Conservation (phyloP, 495 filamentous ascomycete species). For the Penicillium atrosanguineum region DNA sequence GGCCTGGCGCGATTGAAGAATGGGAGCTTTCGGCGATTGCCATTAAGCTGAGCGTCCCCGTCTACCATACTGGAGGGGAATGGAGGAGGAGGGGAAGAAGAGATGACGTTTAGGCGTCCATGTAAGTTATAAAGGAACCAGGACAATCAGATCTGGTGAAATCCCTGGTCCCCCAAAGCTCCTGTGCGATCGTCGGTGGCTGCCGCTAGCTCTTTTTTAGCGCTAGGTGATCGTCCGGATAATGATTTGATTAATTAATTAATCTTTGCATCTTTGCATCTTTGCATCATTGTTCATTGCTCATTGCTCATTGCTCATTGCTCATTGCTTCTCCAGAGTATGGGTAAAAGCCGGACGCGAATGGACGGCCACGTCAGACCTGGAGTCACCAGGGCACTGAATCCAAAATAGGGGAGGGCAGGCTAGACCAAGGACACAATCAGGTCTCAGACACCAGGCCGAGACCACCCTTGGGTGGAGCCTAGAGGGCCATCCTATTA, state of each 20-base stretch:
- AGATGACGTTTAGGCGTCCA: slow-evolving; percentile 12
- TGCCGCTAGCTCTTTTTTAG: slow-evolving; percentile 5
- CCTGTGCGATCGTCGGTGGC: slow-evolving; percentile 26
- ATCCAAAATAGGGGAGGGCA: too few relatives aligned
- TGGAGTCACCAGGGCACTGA: too few relatives aligned
- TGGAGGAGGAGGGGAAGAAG: slow-evolving; percentile 3
- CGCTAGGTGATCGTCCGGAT: background rate
- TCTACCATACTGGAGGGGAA: slow-evolving; percentile 10
- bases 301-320: too few relatives aligned
- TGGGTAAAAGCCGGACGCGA: background rate
- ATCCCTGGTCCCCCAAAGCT: slow-evolving; percentile 2
- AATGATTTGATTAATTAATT: too few relatives aligned
- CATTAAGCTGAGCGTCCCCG: slow-evolving; percentile 7
- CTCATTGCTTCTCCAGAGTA: too few relatives aligned
- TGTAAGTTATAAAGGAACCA: background rate
- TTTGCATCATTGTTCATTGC: too few relatives aligned
- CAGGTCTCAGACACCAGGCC: background rate
- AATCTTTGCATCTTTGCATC: too few relatives aligned
- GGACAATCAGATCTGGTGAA: background rate
- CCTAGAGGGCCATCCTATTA: background rate
- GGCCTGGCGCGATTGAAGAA: slow-evolving; percentile 28
- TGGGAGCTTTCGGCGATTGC: slow-evolving; percentile 24
- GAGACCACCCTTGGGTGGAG: background rate
- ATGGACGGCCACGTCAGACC: background rate
- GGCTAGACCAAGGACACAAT: too few relatives aligned